Percentiles rank a stretch among this genome's conserved stretches.
Evolutionary conservation across 768 basidiomycete genomes (phyloP).

Genomic region (Leccinum longicurvipes): DNA sequence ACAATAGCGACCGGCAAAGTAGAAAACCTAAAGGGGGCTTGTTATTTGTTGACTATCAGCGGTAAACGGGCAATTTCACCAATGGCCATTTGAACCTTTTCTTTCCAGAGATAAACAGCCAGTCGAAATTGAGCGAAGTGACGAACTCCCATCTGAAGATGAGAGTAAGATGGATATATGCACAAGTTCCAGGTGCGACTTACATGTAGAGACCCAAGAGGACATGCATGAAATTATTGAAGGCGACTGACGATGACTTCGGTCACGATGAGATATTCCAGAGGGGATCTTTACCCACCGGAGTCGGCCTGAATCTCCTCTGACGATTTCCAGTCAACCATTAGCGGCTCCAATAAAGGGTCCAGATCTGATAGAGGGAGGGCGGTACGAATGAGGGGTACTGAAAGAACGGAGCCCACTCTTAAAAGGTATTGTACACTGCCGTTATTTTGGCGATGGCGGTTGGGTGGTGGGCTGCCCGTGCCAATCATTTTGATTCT

Average conservation of each 20-base stretch:
- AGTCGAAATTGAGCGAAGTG: constrained; percentile 61
- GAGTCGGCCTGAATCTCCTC: constrained; percentile 46
- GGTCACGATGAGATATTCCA: constrained; percentile 5
- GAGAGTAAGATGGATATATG: constrained; percentile 9
- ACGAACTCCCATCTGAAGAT: constrained; percentile 61
- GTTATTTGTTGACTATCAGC: not conserved
- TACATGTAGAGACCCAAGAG: constrained; percentile 60
- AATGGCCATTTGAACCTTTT: constrained; percentile 65
- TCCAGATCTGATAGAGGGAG: not conserved
- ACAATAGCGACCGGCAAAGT: constrained; percentile 67
- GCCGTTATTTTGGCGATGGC: constrained; percentile 16
- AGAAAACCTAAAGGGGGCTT: constrained; percentile 47
- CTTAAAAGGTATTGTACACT: constrained; percentile 8
- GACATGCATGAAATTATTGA: constrained; percentile 56
- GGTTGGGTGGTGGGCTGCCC: constrained; percentile 14
- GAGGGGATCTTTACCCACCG: constrained; percentile 30
- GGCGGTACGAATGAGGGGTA: not conserved
- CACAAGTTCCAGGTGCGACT: constrained; percentile 18
- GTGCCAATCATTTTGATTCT: constrained; percentile 5
- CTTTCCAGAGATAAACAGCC: constrained; percentile 54
- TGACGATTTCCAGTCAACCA: constrained; percentile 58
- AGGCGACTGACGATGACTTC: constrained; percentile 20
- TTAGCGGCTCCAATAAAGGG: constrained; percentile 20
- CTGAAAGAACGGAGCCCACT: not conserved
- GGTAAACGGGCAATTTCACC: constrained; percentile 34